Conservation (phyloP, 2,329 filamentous ascomycete species). For the Saccharata proteae region DNA sequence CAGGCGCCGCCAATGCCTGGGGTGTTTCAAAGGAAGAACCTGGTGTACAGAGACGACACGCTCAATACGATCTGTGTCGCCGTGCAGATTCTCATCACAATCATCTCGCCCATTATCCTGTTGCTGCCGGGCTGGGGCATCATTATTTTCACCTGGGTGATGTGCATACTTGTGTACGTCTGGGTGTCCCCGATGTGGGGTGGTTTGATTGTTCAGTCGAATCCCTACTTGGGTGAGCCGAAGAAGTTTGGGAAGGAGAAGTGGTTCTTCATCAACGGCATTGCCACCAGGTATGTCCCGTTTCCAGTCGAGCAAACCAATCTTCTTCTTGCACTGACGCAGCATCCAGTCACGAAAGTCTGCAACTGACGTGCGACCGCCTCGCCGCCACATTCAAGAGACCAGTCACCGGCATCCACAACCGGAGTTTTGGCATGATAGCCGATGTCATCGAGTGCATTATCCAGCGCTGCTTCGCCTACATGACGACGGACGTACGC, state of each 20-base stretch:
- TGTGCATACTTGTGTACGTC: neutral
- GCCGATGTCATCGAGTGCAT: conserved; percentile 9
- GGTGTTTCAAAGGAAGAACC: too few species aligned
- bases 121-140: too few species aligned
- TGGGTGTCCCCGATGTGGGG: neutral
- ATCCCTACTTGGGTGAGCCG: neutral
- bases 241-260: neutral
- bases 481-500: conserved; percentile 5
- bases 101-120: too few species aligned
- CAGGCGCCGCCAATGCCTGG: too few species aligned
- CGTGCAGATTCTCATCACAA: too few species aligned
- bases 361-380: conserved; percentile 1
- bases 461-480: conserved; percentile 7
- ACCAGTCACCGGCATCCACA: conserved; percentile 9
- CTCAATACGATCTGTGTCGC: too few species aligned
- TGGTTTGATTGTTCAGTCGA: neutral
- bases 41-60: too few species aligned
- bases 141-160: neutral
- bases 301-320: too few species aligned
- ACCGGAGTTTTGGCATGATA: conserved; percentile 8
- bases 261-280: conserved; percentile 14
- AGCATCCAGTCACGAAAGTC: neutral
- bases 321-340: too few species aligned
- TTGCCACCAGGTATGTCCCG: conserved; percentile 31
- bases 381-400: conserved; percentile 7